Evolutionary conservation across 208 protist species (phyloP), one percentile per base, ranked within the genome.

Genomic region (Trypanosoma vivax): DNA sequence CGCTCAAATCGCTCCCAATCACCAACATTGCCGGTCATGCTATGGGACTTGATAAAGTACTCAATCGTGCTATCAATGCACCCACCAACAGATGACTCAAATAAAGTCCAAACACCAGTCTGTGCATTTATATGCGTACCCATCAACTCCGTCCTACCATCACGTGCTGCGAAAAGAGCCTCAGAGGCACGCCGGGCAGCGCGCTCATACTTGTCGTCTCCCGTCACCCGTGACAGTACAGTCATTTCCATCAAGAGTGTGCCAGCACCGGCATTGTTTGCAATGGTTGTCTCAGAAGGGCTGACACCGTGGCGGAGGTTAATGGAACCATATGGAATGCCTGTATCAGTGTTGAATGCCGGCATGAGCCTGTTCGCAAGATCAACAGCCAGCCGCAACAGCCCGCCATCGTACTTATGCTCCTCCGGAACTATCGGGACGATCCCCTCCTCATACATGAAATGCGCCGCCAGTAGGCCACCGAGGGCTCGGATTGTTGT

Each of bases 401-500:
- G 57, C 5, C 49, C 57, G 45, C 70, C 69, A 11, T 76, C 54
- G 50, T 89, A 93, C 45, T 62, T 40, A 51, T 79, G 66, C 48
- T 73, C 65, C 46, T 48, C 34, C 3, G 43, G 19, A 11, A 70
- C 53, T 37, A 79, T 35, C 13, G 43, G 49, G n/a, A 79, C 67
- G 23, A 79, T 45, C 19, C 73, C 73, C 40, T 79, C 73, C 29
- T 79, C 73, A 49, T 75, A 79, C 66, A 86, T 63, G 31, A 82
- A 65, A 59, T 90, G 81, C 10, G 78, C 61, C 0, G 70, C 70
- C 6, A 92, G 61, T 4, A 96, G 65, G 23, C 90, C 92, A 13
- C 92, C 91, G 4, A 96, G 39, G 0, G 90, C 64, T 25, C 89
- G 66, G 49, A 95, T 95, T 43, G 81, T 92, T 18, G 85, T 92